Conservation (phyloP, 2,329 filamentous ascomycete genomes). For the Endocalyx cinctus region DNA sequence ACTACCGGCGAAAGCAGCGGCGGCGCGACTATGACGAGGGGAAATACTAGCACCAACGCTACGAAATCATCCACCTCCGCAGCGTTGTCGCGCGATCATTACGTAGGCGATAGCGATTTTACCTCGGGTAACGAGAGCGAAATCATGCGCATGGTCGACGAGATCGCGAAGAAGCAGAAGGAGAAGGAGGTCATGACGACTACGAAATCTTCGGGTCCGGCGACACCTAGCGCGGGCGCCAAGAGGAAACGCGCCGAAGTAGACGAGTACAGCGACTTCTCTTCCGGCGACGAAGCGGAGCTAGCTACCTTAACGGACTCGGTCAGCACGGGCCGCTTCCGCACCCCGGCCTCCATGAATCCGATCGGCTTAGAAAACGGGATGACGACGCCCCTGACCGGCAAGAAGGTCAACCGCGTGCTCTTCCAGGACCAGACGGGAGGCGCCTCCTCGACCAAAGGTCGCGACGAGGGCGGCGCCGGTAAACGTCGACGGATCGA, state of each 20-base stretch:
- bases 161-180: too few relatives aligned
- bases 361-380: constrained; percentile 12
- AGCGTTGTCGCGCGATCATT: background rate
- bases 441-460: background rate
- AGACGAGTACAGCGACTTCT: constrained; percentile 24
- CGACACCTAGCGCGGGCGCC: constrained; percentile 6
- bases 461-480: background rate
- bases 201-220: constrained; percentile 5
- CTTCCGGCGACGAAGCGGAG: constrained; percentile 22
- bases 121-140: too few relatives aligned
- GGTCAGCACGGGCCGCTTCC: too few relatives aligned
- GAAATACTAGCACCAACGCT: background rate
- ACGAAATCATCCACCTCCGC: background rate
- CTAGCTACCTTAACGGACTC: constrained; percentile 17
- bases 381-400: constrained; percentile 23
- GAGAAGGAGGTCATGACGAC: background rate
- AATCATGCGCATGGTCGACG: too few relatives aligned
- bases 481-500: too few relatives aligned
- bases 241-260: constrained; percentile 21
- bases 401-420: constrained; percentile 20
- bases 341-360: background rate
- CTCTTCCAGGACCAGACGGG: constrained; percentile 21
- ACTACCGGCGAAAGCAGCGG: too few relatives aligned
- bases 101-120: constrained; percentile 5
- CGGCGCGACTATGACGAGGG: constrained; percentile 11